Percentiles rank a stretch among this genome's conserved stretches.
phyloP scores from a whole-genome alignment of 805 yeast genomes.

The Metschnikowia lachancei region DNA sequence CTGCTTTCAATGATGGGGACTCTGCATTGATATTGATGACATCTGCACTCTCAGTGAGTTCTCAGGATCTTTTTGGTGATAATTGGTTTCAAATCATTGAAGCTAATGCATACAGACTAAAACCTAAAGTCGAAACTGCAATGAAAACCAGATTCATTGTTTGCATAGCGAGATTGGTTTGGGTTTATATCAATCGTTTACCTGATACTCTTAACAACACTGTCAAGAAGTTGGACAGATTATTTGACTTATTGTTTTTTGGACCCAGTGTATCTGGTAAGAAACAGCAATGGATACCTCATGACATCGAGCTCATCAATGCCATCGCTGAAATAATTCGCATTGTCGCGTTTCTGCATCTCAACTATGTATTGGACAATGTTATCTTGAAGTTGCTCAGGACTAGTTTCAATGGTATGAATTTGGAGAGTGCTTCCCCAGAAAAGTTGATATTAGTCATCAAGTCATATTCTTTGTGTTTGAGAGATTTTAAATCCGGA shows the following conservation, averaged over 20 bases:
- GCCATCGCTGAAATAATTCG: constrained; percentile 74
- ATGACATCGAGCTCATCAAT: constrained; percentile 58
- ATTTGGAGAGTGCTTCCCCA: constrained; percentile 60
- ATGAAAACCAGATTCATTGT: constrained; percentile 57
- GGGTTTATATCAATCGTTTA: constrained; percentile 87
- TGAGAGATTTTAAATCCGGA: constrained; percentile 55
- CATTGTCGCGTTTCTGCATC: constrained; percentile 72
- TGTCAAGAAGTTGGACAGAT: constrained; percentile 66
- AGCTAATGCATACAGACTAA: constrained; percentile 54
- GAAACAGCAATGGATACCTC: constrained; percentile 74
- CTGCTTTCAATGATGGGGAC: constrained; percentile 52
- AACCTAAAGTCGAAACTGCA: constrained; percentile 54
- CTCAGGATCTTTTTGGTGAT: constrained; percentile 66
- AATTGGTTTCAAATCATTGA: constrained; percentile 75
- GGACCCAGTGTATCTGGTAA: constrained; percentile 38
- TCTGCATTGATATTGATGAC: constrained; percentile 63
- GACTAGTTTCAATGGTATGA: constrained; percentile 53
- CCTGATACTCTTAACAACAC: constrained; percentile 88
- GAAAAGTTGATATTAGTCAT: constrained; percentile 72
- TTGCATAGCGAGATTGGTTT: constrained; percentile 69
- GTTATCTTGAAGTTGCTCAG: constrained; percentile 68
- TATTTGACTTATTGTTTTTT: constrained; percentile 57
- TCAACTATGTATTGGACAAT: constrained; percentile 77
- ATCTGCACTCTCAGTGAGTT: constrained; percentile 75
- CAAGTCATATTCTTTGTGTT: constrained; percentile 66